Conservation (phyloP, 306 rosid species). For the Vigna hirtella region DNA sequence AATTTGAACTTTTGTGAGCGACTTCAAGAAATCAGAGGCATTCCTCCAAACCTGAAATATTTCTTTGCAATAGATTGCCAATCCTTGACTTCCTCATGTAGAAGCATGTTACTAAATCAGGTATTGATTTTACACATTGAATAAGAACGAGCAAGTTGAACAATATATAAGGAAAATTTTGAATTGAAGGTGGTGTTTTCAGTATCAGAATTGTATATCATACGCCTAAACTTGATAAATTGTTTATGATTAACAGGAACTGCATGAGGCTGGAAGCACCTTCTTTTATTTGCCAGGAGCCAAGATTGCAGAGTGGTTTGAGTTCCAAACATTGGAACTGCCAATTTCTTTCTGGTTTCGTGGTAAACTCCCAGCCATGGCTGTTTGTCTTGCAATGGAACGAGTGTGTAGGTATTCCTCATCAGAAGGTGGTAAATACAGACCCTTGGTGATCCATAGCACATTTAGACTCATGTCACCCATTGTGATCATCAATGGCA, state of each 20-base stretch:
- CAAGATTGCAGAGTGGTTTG: neutral
- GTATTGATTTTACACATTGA: neutral
- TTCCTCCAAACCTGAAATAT: neutral
- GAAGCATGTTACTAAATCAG: neutral
- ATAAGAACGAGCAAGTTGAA: no score
- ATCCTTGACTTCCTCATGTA: neutral
- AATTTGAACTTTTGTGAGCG: neutral
- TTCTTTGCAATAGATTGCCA: neutral
- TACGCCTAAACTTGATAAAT: neutral
- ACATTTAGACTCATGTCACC: no score
- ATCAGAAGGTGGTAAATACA: no score
- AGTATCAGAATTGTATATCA: no score
- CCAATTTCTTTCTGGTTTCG: neutral
- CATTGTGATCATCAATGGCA: neutral
- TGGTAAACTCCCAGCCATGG: neutral
- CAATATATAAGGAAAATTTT: no score
- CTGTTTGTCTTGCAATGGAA: neutral
- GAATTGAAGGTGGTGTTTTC: no score
- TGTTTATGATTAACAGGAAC: neutral
- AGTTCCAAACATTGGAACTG: neutral
- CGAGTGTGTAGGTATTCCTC: no score
- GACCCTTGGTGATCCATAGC: no score
- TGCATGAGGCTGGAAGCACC: neutral
- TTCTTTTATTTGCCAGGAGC: neutral
- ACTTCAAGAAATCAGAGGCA: neutral